Percentiles rank a stretch among this genome's conserved stretches.
These are phyloP conservation scores for Diplodia scrobiculata DNA, from an alignment of 2,329 filamentous ascomycete genomes.

Conservation along the genomic window DNA sequence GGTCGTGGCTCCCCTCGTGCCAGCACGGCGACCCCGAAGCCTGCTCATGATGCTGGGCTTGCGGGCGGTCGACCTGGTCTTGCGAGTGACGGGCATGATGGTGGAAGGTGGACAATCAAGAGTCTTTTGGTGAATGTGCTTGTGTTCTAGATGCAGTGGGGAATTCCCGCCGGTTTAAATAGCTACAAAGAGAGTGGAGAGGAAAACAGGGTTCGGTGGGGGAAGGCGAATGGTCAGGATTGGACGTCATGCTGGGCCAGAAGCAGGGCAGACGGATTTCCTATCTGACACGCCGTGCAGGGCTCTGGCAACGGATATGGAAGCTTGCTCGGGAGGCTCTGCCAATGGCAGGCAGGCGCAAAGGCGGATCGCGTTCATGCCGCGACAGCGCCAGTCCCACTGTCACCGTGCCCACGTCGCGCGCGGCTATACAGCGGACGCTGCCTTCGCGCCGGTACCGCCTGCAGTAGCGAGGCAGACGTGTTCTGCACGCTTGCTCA, in stretches of 20 bases:
- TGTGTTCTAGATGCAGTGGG: too few relatives aligned
- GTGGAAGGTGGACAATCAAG: conserved; percentile 20
- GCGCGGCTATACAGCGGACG: background rate
- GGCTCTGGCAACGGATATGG: background rate
- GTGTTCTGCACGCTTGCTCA: background rate
- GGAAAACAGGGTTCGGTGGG: conserved; percentile 24
- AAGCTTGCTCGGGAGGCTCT: background rate
- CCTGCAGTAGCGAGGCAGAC: background rate
- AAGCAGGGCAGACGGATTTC: conserved; percentile 15
- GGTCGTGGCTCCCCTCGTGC: conserved; percentile 42
- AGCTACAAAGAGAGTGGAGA: background rate
- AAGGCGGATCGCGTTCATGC: background rate
- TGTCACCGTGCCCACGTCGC: conserved; percentile 10
- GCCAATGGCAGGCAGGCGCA: background rate
- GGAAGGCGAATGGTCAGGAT: conserved; percentile 5
- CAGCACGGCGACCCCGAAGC: conserved; percentile 48
- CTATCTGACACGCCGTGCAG: conserved; percentile 9
- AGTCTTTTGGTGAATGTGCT: background rate
- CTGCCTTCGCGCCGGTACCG: background rate
- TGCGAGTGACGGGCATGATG: conserved; percentile 35
- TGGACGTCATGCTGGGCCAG: conserved; percentile 29
- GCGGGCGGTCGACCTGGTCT: conserved; percentile 44
- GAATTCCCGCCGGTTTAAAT: background rate
- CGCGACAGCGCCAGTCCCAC: background rate
- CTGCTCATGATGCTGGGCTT: conserved; percentile 59